Evolutionary conservation across 805 yeast species (phyloP).

Genomic region (Priceomyces medius): DNA sequence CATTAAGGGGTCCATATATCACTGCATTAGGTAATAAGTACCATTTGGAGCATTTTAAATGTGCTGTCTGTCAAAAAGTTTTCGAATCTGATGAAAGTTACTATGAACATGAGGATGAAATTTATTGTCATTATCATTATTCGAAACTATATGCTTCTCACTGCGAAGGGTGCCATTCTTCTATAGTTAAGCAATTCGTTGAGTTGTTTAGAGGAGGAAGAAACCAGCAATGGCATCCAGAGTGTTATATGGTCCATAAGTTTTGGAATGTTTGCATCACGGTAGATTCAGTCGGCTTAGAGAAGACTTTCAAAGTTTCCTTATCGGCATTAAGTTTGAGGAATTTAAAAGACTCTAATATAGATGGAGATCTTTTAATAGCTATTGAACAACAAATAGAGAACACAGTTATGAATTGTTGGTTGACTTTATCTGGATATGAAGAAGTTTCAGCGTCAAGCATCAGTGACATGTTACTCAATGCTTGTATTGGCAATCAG

Average conservation of each 20-base stretch:
- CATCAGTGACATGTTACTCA: conserved; percentile 87
- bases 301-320: conserved; percentile 14
- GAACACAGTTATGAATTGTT: conserved; percentile 57
- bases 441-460: conserved; percentile 90
- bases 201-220: conserved; percentile 88
- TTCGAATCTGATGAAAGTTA: conserved; percentile 92
- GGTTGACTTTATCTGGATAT: conserved; percentile 83
- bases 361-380: conserved; percentile 48
- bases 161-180: conserved; percentile 91
- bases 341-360: conserved; percentile 15
- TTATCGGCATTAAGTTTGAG: conserved; percentile 11
- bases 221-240: conserved; percentile 98
- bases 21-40: conserved; percentile 90
- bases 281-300: conserved; percentile 55
- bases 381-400: conserved; percentile 66
- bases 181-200: conserved; percentile 91
- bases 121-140: conserved; percentile 91
- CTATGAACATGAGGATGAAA: conserved; percentile 77
- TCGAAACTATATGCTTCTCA: conserved; percentile 80
- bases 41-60: conserved; percentile 93
- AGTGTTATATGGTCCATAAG: conserved; percentile 96
- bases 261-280: conserved; percentile 89
- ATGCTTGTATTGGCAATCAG: conserved; percentile 73
- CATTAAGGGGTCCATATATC: conserved; percentile 88
- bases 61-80: conserved; percentile 79